These are phyloP conservation scores for Eucalyptus cloeziana DNA, from an alignment of 345 rosid genomes.

Conservation along the genomic window DNA sequence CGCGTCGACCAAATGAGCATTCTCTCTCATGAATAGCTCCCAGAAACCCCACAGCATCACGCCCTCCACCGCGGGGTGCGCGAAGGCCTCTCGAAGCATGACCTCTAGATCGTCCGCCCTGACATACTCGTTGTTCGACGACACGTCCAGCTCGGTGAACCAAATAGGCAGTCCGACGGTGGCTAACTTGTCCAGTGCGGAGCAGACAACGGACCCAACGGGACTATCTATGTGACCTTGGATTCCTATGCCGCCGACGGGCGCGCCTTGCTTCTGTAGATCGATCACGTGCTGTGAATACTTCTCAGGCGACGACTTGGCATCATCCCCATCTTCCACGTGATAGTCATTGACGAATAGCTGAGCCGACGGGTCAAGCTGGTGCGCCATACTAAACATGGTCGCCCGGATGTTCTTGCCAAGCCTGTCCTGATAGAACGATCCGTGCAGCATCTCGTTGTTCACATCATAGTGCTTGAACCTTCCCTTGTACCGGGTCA, in stretches of 20 bases:
- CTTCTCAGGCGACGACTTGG: constrained; percentile 66
- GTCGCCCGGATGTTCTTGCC: constrained; percentile 51
- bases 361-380: constrained; percentile 60
- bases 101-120: constrained; percentile 96
- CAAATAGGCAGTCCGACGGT: constrained; percentile 79
- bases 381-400: constrained; percentile 66
- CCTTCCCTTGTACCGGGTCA: constrained; percentile 70
- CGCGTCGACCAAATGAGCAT: constrained; percentile 72
- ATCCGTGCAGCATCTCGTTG: constrained; percentile 96
- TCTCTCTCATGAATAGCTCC: constrained; percentile 85
- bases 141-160: constrained; percentile 94
- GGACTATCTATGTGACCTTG: constrained; percentile 93
- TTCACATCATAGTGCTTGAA: constrained; percentile 92
- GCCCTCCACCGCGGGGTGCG: constrained; percentile 95
- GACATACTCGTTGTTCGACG: constrained; percentile 59
- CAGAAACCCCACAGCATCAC: constrained; percentile 97
- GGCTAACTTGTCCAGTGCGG: constrained; percentile 69
- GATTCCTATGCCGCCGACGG: constrained; percentile 84
- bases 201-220: constrained; percentile 56
- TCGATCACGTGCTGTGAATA: constrained; percentile 58
- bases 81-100: constrained; percentile 85
- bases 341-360: constrained; percentile 91
- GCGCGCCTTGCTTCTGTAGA: constrained; percentile 72
- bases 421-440: constrained; percentile 57
- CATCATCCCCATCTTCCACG: constrained; percentile 74